Evolutionary conservation across 2,329 filamentous ascomycete genomes (phyloP).

Genomic region (Emericellopsis atlantica): DNA sequence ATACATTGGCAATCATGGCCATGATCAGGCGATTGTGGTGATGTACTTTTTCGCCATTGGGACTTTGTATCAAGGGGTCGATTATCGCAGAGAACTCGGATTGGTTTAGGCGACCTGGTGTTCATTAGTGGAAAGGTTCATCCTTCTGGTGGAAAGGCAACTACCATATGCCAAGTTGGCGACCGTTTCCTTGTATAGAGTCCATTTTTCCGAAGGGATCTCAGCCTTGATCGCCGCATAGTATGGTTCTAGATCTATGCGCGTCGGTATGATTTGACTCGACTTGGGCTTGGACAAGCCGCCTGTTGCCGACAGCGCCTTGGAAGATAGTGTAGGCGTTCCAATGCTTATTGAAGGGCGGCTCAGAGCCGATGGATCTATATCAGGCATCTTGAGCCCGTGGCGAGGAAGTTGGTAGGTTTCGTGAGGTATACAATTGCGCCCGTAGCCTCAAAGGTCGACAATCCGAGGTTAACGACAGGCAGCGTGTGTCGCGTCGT

Average conservation of each 20-base stretch:
- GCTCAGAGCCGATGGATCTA: constrained; percentile 57
- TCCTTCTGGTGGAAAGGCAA: neutral
- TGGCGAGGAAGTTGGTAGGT: constrained; percentile 9
- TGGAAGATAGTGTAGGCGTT: constrained; percentile 45
- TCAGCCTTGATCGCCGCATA: constrained; percentile 48
- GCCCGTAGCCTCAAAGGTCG: neutral
- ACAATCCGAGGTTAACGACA: neutral
- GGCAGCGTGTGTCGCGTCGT: constrained; percentile 12
- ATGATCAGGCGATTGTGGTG: constrained; percentile 57
- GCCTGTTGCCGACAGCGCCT: constrained; percentile 41
- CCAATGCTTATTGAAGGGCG: constrained; percentile 44
- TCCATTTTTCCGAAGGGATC: constrained; percentile 50
- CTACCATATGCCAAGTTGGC: constrained; percentile 51
- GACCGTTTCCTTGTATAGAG: constrained; percentile 48
- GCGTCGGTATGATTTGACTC: constrained; percentile 49
- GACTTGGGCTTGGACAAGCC: constrained; percentile 42
- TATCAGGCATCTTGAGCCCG: constrained; percentile 44
- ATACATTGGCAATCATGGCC: constrained; percentile 57
- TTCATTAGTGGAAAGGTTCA: neutral
- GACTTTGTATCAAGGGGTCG: constrained; percentile 45
- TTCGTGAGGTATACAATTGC: neutral
- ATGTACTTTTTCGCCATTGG: constrained; percentile 46
- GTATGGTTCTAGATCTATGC: constrained; percentile 55
- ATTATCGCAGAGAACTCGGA: constrained; percentile 45
- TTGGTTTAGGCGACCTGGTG: constrained; percentile 49